These are phyloP conservation scores for Silene noctiflora DNA, from an alignment of 179 eudicot species.

Conservation along the genomic window DNA sequence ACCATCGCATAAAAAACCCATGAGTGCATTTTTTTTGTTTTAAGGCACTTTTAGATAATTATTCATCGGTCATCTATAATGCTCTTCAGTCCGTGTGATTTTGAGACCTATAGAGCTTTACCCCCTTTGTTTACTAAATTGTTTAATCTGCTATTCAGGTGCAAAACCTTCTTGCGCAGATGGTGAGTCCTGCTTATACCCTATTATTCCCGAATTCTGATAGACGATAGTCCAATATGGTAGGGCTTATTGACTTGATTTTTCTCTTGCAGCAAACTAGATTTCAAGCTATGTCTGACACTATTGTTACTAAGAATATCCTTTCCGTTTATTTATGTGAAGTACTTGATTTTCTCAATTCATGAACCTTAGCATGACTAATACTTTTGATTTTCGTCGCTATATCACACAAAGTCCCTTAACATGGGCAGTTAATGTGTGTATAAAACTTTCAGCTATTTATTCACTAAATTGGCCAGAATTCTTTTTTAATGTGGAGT, in stretches of 20 bases:
- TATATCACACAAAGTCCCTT: background rate
- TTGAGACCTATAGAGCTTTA: too few species aligned
- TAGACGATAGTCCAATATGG: background rate
- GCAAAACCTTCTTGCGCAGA: constrained; percentile 89
- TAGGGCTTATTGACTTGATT: constrained; percentile 16
- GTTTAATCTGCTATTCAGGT: constrained; percentile 47
- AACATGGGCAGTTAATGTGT: background rate
- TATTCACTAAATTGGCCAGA: background rate
- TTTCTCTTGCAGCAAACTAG: constrained; percentile 75
- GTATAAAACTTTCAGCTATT: background rate
- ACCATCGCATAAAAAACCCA: background rate
- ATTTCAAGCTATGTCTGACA: constrained; percentile 93
- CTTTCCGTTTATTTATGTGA: constrained; percentile 33
- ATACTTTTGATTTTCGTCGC: background rate
- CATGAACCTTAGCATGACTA: background rate
- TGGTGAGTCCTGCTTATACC: constrained; percentile 47
- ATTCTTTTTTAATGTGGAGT: background rate
- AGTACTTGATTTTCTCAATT: background rate
- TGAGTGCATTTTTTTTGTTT: background rate
- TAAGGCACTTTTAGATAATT: background rate
- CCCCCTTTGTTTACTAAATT: background rate
- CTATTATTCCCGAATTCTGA: background rate
- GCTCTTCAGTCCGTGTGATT: too few species aligned
- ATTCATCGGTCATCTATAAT: background rate
- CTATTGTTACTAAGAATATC: constrained; percentile 89